Base-by-base conservation (phyloP, 805 yeast genomes). In the Peterozyma xylosa region DNA sequence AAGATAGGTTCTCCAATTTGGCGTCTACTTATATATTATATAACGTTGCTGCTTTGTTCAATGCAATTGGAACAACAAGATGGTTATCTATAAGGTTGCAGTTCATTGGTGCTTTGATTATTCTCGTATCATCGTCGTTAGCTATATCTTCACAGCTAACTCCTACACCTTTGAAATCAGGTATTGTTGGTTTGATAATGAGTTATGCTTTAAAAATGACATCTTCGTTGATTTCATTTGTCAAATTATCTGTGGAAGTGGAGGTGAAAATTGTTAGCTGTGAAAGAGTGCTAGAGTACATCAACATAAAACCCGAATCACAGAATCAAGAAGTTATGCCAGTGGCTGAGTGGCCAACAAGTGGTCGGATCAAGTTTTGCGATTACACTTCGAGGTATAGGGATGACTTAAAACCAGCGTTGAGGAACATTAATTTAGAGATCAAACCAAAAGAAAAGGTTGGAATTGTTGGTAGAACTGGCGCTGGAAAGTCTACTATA, bases 271-370 rank as follows among this genome's bases (percentile, higher is more conserved):
- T 78, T 45, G 84, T 82, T 35, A 86, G 96, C 15, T 96, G 93
- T 38, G 99, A 91, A 68, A 81, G 99, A 66, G 81, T 91, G 42
- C 72, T 86, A 63, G 99, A 91, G 62, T 91, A 90, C 62, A 77
- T 95, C 33, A 62, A 67, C 13, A 68, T 93, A 48, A 66, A 68
- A 32, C 73, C 89, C 15, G 99, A 91, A 66, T 96, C 93, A 6
- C 83, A 93, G 1, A 79, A 71, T 44, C 27, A 21, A 21, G 27
- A 21, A 21, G 59, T 80, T 17, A 67, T 84, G 42, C 80, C 78
- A 47, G 74, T 69, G 37, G 48, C 50, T 11, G 51, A 57, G 9
- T 81, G 88, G 86, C 88, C 87, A 6, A 45, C 55, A 2, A 43
- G 66, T 11, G 87, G 87, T 30, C 51, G 58, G 0, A 66, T 81